Base-by-base conservation (phyloP, 257 asterid genomes). In the Solanum chmielewskii region DNA sequence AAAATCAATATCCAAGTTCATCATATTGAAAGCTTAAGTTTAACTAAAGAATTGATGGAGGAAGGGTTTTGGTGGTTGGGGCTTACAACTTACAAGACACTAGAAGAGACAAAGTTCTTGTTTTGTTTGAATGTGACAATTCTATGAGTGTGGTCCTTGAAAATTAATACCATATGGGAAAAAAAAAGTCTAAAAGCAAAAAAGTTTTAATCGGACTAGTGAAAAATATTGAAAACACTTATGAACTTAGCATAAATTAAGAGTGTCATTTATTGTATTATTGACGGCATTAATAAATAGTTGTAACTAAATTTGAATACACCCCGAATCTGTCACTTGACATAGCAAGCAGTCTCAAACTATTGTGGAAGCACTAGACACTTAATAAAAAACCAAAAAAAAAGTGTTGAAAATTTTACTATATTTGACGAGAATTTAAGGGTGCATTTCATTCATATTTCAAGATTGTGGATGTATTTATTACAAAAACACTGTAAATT, bases 211-310 rank as follows among this genome's bases (percentile, higher is more conserved):
- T 56, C 0, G 4, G 11, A 56, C 3, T 4, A 18, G 11, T 18
- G n/a, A 56, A 0, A 56, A 18, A 1, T 56, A 56, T 56, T 6
- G 8, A 47, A 56, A 56, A 56, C 1, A 18, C n/a, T 18, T 2
- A 0, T 56, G n/a, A 56, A 18, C 4, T 56, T 18, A 18, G n/a
- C 4, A 56, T 56, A 56, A 56, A 56, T 2, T 56, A 56, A 18
- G n/a, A 56, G n/a, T 56, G 2, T 56, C 0, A 18, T 56, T 0
- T 2, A 0, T 0, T 0, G 4, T 0, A 56, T 0, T 7, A 56
- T 18, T 56, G 4, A 56, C 10, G 20, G 2, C 0, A 10, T 56
- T 56, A 18, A 56, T 3, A 56, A 56, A 56, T 1, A 52, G 2
- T 1, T 4, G 4, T 18, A 56, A 56, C n/a, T 56, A 56, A 18